Conservation (phyloP, 441 rosid species). For the Erysimum cheiri region DNA sequence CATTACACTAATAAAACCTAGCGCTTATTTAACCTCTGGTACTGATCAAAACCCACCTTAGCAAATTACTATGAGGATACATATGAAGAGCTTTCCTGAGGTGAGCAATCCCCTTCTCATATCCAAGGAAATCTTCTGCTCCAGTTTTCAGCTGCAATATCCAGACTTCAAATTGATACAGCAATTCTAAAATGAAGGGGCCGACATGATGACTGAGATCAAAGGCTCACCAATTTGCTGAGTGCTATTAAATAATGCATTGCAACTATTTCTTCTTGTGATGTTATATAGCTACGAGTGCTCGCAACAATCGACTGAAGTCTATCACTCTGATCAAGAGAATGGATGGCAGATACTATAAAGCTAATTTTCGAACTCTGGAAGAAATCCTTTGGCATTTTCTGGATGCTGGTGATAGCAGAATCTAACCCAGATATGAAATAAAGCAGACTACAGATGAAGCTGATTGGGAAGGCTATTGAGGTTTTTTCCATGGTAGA, state of each 20-base stretch:
- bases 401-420: constrained; percentile 70
- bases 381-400: constrained; percentile 76
- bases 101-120: constrained; percentile 71
- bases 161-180: constrained; percentile 1
- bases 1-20: constrained; percentile 26
- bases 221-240: constrained; percentile 71
- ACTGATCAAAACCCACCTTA: constrained; percentile 57
- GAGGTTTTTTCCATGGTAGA: constrained; percentile 63
- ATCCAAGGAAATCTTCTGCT: constrained; percentile 64
- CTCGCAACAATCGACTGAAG: constrained; percentile 69
- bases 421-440: constrained; percentile 77
- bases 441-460: constrained; percentile 82
- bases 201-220: constrained; percentile 22
- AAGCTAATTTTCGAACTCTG: constrained; percentile 75
- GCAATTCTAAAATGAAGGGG: constrained; percentile 28
- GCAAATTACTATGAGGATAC: constrained; percentile 76
- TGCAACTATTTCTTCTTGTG: constrained; percentile 63
- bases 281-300: constrained; percentile 56
- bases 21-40: background rate
- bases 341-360: constrained; percentile 72
- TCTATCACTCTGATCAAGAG: constrained; percentile 74
- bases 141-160: constrained; percentile 74
- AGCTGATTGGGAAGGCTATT: constrained; percentile 71
- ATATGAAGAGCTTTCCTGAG: constrained; percentile 82
- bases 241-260: constrained; percentile 87